Percentiles rank a stretch among this genome's conserved stretches.
Evolutionary conservation across 2,329 filamentous ascomycete genomes (phyloP).

Genomic region (Colletotrichum acutatum): DNA sequence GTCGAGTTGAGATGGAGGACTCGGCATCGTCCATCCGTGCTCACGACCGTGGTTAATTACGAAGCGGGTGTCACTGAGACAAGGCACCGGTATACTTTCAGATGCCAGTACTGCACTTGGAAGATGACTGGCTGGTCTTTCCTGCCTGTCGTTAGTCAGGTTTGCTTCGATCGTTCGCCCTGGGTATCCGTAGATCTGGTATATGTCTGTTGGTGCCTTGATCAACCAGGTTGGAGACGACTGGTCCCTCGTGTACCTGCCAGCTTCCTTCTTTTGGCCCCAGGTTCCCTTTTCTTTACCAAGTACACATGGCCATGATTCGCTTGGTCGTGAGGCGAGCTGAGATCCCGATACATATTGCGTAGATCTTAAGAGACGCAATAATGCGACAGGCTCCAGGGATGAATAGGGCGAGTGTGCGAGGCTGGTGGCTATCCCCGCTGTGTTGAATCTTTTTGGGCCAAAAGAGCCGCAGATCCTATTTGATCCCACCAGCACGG

Average conservation of each 20-base stretch:
- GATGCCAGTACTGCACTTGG: background rate
- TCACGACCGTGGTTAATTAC: background rate
- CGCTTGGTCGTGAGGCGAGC: background rate
- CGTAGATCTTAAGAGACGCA: background rate
- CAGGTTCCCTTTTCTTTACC: background rate
- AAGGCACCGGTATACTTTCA: background rate
- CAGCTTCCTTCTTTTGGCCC: background rate
- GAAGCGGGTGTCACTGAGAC: background rate
- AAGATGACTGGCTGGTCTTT: background rate
- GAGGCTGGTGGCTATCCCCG: background rate
- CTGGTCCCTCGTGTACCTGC: background rate
- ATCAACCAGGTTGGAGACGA: background rate
- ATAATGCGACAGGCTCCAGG: background rate
- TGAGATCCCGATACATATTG: background rate
- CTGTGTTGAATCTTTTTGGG: background rate
- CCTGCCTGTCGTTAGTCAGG: background rate
- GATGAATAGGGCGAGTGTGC: background rate
- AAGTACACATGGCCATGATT: background rate
- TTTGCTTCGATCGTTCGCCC: background rate
- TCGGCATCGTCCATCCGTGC: background rate
- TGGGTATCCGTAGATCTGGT: background rate
- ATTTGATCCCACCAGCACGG: slow-evolving; percentile 26
- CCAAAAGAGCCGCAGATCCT: slow-evolving; percentile 20
- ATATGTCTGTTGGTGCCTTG: background rate
- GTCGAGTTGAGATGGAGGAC: background rate